Conservation (phyloP, 306 rosid genomes). For the Prunus padus region DNA sequence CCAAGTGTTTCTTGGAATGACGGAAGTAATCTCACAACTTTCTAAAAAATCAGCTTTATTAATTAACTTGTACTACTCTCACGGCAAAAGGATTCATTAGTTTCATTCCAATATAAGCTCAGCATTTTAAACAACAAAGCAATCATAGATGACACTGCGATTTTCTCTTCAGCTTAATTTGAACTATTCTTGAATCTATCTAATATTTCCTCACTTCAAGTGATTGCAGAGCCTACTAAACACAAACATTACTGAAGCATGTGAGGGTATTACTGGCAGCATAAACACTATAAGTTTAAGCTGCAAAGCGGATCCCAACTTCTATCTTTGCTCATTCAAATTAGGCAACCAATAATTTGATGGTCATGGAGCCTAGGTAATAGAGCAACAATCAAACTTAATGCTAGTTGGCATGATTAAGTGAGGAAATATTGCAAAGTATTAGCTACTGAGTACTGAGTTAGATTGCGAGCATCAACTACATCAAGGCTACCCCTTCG, state of each 20-base stretch:
- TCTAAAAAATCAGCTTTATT: neutral
- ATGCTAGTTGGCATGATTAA: neutral
- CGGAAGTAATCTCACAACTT: too few relatives aligned
- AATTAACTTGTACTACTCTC: neutral
- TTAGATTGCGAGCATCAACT: neutral
- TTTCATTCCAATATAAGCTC: neutral
- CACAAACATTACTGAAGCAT: constrained; percentile 4
- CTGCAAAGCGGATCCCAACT: constrained; percentile 76
- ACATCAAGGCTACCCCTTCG: neutral
- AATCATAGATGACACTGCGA: neutral
- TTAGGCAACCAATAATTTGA: constrained; percentile 29
- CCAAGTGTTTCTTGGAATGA: neutral
- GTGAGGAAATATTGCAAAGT: neutral
- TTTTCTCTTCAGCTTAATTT: neutral
- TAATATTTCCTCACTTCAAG: neutral
- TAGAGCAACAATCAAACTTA: constrained; percentile 27
- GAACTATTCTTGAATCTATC: neutral
- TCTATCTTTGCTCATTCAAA: constrained; percentile 37
- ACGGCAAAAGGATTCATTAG: neutral
- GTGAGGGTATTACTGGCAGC: constrained; percentile 77
- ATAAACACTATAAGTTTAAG: constrained; percentile 28
- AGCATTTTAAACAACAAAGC: neutral
- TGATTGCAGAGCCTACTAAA: neutral
- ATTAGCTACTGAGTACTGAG: neutral
- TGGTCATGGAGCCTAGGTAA: constrained; percentile 46